A percentile compares a stretch with the other conserved stretches of the same genome.
These are phyloP conservation scores for Macrolepiota fuliginosa DNA, from an alignment of 768 basidiomycete genomes.

Conservation along the genomic window DNA sequence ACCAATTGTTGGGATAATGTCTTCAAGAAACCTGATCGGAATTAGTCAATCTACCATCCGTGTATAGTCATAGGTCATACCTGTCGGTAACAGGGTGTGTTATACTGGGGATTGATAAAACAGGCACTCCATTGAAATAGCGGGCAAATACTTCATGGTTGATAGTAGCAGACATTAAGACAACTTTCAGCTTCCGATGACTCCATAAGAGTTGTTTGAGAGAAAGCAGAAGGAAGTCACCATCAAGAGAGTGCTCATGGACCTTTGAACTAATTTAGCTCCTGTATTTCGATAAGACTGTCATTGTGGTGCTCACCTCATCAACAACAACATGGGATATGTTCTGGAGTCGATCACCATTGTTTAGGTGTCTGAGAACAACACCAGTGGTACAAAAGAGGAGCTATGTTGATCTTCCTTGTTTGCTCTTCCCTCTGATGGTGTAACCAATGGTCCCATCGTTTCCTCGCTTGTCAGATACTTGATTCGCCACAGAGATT, in stretches of 20 bases:
- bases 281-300: not conserved
- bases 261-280: slow-evolving; percentile 43
- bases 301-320: slow-evolving; percentile 66
- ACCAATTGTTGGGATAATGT: slow-evolving; percentile 56
- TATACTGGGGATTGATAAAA: slow-evolving; percentile 81
- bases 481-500: slow-evolving; percentile 83
- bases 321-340: slow-evolving; percentile 89
- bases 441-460: slow-evolving; percentile 85
- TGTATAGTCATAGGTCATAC: slow-evolving; percentile 36
- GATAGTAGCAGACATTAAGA: slow-evolving; percentile 95
- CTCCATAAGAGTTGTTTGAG: slow-evolving; percentile 69
- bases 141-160: slow-evolving; percentile 82
- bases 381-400: slow-evolving; percentile 95
- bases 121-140: slow-evolving; percentile 81
- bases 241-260: slow-evolving; percentile 90
- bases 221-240: slow-evolving; percentile 86
- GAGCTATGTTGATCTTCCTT: slow-evolving; percentile 63
- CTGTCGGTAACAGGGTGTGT: slow-evolving; percentile 75
- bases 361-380: slow-evolving; percentile 74
- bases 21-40: slow-evolving; percentile 72
- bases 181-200: slow-evolving; percentile 68
- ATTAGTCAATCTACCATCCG: not conserved
- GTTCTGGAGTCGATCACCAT: slow-evolving; percentile 64
- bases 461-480: slow-evolving; percentile 74
- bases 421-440: slow-evolving; percentile 83